These are phyloP conservation scores for Candida taoyuanica DNA, from an alignment of 805 yeast species.

Conservation along the genomic window DNA sequence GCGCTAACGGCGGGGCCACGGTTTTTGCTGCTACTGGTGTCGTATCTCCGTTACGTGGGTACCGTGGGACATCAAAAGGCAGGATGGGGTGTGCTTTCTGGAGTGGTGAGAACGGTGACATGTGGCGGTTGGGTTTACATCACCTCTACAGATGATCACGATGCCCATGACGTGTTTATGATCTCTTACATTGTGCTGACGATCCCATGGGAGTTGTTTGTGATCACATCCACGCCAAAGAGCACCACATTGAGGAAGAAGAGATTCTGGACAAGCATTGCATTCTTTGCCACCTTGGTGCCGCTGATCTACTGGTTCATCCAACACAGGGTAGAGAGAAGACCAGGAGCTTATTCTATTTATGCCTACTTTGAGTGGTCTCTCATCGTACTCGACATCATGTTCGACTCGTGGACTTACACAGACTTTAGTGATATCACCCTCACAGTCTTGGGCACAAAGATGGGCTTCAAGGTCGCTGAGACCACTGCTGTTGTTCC, in stretches of 20 bases:
- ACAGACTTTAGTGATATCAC: conserved; percentile 64
- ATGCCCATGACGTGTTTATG: conserved; percentile 95
- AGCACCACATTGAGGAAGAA: conserved; percentile 44
- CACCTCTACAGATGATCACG: conserved; percentile 96
- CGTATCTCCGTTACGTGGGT: conserved; percentile 44
- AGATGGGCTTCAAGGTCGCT: conserved; percentile 18
- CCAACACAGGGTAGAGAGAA: conserved; percentile 83
- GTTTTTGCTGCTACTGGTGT: conserved; percentile 55
- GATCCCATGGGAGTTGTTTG: conserved; percentile 80
- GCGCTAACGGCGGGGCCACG: conserved; percentile 94
- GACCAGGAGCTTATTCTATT: conserved; percentile 92
- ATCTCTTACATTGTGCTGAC: conserved; percentile 83
- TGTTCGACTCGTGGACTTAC: conserved; percentile 77
- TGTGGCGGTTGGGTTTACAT: conserved; percentile 99
- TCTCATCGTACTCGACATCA: conserved; percentile 74
- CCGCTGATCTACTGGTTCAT: conserved; percentile 88
- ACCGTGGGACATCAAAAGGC: conserved; percentile 31
- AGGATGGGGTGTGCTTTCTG: conserved; percentile 46
- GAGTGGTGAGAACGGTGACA: conserved; percentile 84
- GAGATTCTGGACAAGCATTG: conserved; percentile 46
- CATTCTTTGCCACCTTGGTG: conserved; percentile 68
- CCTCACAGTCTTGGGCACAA: conserved; percentile 31
- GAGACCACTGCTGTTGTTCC: conserved; percentile 4
- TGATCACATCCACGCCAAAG: conserved; percentile 51
- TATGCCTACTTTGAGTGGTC: conserved; percentile 97